Evolutionary conservation across 768 basidiomycete species (phyloP).

Genomic region (Auriscalpium microsporum): DNA sequence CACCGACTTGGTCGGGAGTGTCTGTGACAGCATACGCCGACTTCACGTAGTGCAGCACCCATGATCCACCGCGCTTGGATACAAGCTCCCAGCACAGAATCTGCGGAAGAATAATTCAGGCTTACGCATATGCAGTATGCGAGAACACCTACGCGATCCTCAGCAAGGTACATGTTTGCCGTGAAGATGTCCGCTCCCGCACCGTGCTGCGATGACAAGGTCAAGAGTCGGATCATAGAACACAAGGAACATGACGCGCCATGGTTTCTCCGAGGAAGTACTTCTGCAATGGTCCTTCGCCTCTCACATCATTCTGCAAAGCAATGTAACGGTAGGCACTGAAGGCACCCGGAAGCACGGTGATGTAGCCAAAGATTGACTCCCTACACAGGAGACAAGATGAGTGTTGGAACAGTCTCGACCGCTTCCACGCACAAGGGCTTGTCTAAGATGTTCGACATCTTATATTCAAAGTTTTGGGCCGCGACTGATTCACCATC

Average conservation of each 20-base stretch:
- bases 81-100: conserved; percentile 98
- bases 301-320: conserved; percentile 73
- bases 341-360: conserved; percentile 88
- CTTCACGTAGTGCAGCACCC: conserved; percentile 96
- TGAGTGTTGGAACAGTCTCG: too few relatives aligned
- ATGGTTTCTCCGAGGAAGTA: conserved; percentile 97
- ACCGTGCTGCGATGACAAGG: conserved; percentile 42
- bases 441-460: conserved; percentile 89
- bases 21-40: conserved; percentile 89
- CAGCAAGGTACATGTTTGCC: conserved; percentile 93
- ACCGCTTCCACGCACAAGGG: conserved; percentile 42
- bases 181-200: conserved; percentile 87
- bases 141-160: conserved; percentile 55
- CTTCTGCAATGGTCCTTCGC: conserved; percentile 86
- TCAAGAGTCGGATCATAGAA: too few relatives aligned
- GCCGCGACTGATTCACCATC: conserved; percentile 51
- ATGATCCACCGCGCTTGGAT: conserved; percentile 82
- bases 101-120: conserved; percentile 23
- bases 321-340: conserved; percentile 90
- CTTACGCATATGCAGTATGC: neutral
- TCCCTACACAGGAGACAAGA: conserved; percentile 34
- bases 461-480: conserved; percentile 94
- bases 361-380: conserved; percentile 88
- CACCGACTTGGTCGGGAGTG: conserved; percentile 76
- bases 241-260: conserved; percentile 29